Evolutionary conservation across 2,329 filamentous ascomycete species (phyloP), one percentile per base, ranked within the genome.

Genomic region (Pseudopyricularia cyperi): DNA sequence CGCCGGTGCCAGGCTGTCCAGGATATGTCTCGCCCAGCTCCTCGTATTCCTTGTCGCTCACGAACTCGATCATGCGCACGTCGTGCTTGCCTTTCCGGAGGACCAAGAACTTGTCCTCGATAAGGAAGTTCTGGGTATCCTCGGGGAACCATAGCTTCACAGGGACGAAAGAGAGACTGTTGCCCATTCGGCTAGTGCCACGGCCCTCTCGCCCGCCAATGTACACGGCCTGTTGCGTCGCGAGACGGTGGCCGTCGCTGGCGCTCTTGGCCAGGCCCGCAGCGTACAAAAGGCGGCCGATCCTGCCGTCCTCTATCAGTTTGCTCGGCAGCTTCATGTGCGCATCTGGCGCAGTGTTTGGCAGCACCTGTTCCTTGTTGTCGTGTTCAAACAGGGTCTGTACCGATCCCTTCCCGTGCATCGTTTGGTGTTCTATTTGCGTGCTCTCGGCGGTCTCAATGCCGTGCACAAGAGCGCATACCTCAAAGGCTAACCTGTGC

Each of bases 391-490:
- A 51, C 9, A 8, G 12, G n/a, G 42, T 19, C 35, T 46, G 57
- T 56, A 24, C 49, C 14, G 37, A n/a, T 15, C 26, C 53, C 53
- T 63, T 69, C 24, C 67, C 65, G 58, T 79, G 80, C 54, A 79
- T 64, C 48, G 70, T 65, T 48, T 63, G 64, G 61, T 84, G 80
- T 56, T 74, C 69, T 30, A 66, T 54, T 54, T 82, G 79, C 7
- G 87, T 82, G 22, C 76, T 70, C 14, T 77, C 64, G 0, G 90
- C 89, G 55, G 77, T 76, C 7, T 75, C 61, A 0, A 71, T 64
- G 14, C 90, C 88, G 62, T 97, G 89, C 1, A 89, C 78, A 2
- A 98, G 74, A 49, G 83, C 77, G 1, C 94, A 72, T 22, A 97
- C 84, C 63, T 98, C 90, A 50, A 73, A 79, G 1, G 93, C 93